Percentiles rank a stretch among this genome's conserved stretches.
Evolutionary conservation across 116 monocot genomes (phyloP).

Genomic region (Phalaenopsis hybrid): DNA sequence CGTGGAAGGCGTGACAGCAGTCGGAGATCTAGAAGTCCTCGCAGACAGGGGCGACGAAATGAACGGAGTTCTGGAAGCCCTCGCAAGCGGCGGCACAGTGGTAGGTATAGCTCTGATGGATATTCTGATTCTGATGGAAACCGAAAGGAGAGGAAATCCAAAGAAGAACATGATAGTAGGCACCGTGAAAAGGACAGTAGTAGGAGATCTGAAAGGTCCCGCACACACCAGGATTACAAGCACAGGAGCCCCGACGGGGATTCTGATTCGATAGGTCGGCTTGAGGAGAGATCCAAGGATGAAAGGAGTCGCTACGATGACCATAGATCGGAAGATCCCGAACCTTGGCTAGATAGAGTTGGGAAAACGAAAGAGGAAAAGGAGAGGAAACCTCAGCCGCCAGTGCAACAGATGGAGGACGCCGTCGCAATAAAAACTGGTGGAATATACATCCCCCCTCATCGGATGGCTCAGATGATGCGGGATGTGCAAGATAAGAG

Average conservation of each 20-base stretch:
- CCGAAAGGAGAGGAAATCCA: not conserved
- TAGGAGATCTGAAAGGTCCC: conserved; percentile 2
- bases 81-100: not conserved
- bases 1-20: too few relatives aligned
- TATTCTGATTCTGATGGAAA: not conserved
- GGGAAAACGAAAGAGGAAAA: conserved; percentile 10
- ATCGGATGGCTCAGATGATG: conserved; percentile 86
- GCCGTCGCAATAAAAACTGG: conserved; percentile 31
- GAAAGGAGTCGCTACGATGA: not conserved
- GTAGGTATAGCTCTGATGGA: not conserved
- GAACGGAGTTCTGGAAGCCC: not conserved
- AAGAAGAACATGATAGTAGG: not conserved
- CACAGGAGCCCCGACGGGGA: conserved; percentile 1
- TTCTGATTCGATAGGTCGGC: conserved; percentile 6
- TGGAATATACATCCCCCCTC: conserved; percentile 87
- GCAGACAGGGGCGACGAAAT: not conserved
- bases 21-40: not conserved
- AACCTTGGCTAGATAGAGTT: conserved; percentile 3
- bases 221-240: not conserved
- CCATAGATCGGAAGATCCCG: conserved; percentile 1
- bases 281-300: not conserved
- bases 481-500: conserved; percentile 78
- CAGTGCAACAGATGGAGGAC: conserved; percentile 19
- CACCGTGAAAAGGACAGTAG: too few relatives aligned
- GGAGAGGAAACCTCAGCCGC: not conserved